Percentiles rank a stretch among this genome's conserved stretches.
Conservation (phyloP, 768 basidiomycete species). For the Gymnopilus dilepis region DNA sequence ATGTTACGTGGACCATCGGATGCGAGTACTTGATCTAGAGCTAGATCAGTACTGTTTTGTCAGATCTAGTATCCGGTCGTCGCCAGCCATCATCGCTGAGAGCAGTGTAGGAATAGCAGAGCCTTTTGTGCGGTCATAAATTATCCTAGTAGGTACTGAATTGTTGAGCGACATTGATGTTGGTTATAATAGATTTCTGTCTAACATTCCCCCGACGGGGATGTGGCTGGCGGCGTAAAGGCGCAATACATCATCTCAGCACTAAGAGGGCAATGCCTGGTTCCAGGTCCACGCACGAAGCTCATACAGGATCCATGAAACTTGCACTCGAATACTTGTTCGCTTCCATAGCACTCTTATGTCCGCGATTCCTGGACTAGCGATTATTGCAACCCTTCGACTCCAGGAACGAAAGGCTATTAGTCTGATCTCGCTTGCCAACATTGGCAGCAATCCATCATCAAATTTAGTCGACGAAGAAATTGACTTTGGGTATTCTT, state of each 20-base stretch:
- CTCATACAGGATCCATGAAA: too few species aligned
- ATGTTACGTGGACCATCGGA: constrained; percentile 32
- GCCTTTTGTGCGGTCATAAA: not conserved
- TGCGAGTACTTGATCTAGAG: constrained; percentile 9
- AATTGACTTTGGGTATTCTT: not conserved
- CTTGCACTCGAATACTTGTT: not conserved
- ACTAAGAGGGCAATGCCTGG: not conserved
- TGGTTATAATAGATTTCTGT: not conserved
- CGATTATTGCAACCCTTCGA: not conserved
- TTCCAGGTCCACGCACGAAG: too few species aligned
- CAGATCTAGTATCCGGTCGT: not conserved
- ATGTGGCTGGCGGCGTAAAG: constrained; percentile 4
- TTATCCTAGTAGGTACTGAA: constrained; percentile 1
- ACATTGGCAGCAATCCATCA: not conserved
- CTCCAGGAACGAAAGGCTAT: constrained; percentile 10
- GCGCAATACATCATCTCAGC: not conserved
- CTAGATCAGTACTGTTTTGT: not conserved
- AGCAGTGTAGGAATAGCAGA: not conserved
- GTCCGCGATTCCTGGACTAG: constrained; percentile 1
- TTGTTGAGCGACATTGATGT: not conserved
- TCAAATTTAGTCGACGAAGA: not conserved
- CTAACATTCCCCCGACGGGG: not conserved
- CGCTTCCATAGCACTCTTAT: not conserved
- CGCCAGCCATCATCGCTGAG: not conserved
- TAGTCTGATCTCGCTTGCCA: not conserved